Evolutionary conservation across 768 basidiomycete species (phyloP).

Genomic region (Infundibulicybe gibba): DNA sequence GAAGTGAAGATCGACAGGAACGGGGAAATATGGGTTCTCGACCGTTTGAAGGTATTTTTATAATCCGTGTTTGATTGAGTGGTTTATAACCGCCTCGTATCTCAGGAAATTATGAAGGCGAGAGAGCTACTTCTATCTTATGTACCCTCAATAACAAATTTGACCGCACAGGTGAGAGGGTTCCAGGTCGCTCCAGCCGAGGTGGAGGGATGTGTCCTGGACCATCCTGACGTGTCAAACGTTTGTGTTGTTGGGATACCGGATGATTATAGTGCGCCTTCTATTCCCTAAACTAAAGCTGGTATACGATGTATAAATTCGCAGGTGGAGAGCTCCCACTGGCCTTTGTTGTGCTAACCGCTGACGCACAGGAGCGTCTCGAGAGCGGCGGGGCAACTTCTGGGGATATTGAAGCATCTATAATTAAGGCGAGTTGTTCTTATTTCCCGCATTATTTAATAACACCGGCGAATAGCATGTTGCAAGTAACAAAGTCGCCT

Average conservation of each 20-base stretch:
- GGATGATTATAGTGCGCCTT: slow-evolving; percentile 56
- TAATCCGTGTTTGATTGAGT: neutral
- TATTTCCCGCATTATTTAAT: neutral
- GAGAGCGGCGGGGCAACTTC: slow-evolving; percentile 21
- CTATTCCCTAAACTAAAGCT: neutral
- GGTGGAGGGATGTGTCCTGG: slow-evolving; percentile 62
- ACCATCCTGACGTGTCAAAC: slow-evolving; percentile 55
- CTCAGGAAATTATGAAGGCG: slow-evolving; percentile 44
- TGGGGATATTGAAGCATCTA: slow-evolving; percentile 36
- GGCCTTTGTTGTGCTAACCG: slow-evolving; percentile 58
- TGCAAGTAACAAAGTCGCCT: slow-evolving; percentile 47
- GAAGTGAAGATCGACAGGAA: slow-evolving; percentile 53
- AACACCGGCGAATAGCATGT: slow-evolving; percentile 36
- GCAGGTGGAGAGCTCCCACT: slow-evolving; percentile 64
- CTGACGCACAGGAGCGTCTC: slow-evolving; percentile 33
- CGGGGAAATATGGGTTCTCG: slow-evolving; percentile 56
- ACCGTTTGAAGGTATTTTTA: slow-evolving; percentile 52
- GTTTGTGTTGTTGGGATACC: slow-evolving; percentile 63
- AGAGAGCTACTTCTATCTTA: slow-evolving; percentile 17
- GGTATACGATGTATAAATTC: slow-evolving; percentile 2
- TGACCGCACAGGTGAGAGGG: slow-evolving; percentile 54
- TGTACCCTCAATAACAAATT: slow-evolving; percentile 15
- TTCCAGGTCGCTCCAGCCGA: slow-evolving; percentile 78
- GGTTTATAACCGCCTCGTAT: neutral
- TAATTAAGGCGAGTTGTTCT: slow-evolving; percentile 38